These are phyloP conservation scores for Przewalskia tangutica DNA, from an alignment of 257 asterid species.

Conservation along the genomic window DNA sequence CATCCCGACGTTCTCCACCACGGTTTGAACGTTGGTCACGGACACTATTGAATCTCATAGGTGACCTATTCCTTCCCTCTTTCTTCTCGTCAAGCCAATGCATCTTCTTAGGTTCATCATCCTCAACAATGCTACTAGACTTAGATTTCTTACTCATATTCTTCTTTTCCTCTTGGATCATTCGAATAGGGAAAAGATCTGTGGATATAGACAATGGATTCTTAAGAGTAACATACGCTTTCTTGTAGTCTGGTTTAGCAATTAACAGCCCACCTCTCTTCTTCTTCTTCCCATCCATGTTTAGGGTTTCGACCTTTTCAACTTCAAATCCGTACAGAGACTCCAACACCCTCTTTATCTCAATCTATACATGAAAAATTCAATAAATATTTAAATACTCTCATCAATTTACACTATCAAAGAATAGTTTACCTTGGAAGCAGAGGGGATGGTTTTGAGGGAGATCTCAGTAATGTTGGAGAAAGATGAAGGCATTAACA, in stretches of 20 bases:
- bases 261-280: constrained; percentile 69
- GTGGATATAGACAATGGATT: constrained; percentile 63
- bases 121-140: constrained; percentile 69
- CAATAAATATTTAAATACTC: background rate
- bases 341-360: constrained; percentile 87
- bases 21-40: background rate
- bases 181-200: constrained; percentile 56
- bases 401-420: background rate
- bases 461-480: constrained; percentile 79
- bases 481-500: constrained; percentile 79
- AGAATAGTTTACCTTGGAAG: constrained; percentile 56
- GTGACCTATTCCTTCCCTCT: constrained; percentile 27
- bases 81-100: constrained; percentile 83
- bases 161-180: constrained; percentile 56
- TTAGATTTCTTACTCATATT: constrained; percentile 44
- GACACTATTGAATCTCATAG: constrained; percentile 16
- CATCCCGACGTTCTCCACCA: background rate
- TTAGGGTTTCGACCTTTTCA: constrained; percentile 71
- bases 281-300: constrained; percentile 96
- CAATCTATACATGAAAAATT: constrained; percentile 46
- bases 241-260: constrained; percentile 76
- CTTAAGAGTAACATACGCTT: constrained; percentile 75
- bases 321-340: constrained; percentile 90
- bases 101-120: constrained; percentile 56
- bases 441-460: constrained; percentile 91